A percentile compares a stretch with the other conserved stretches of the same genome.
Conservation (phyloP, 768 basidiomycete species). For the Mycena venus region DNA sequence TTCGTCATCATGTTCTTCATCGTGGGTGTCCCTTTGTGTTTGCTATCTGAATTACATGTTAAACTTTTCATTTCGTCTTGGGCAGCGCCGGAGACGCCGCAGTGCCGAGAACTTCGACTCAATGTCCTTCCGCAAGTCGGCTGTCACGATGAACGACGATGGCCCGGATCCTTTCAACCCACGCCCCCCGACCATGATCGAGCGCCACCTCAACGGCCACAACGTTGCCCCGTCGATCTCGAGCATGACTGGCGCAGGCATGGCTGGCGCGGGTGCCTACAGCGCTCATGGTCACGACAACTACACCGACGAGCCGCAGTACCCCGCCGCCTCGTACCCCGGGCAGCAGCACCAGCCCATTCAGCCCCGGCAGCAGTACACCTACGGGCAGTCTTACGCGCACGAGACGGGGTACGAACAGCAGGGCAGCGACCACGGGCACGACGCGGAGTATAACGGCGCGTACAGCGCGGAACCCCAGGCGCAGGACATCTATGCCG, state of each 20-base stretch:
- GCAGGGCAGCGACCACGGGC: constrained; percentile 44
- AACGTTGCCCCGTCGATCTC: constrained; percentile 44
- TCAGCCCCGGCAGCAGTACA: constrained; percentile 55
- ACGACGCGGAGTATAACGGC: constrained; percentile 47
- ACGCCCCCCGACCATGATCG: constrained; percentile 46
- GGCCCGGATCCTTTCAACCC: constrained; percentile 30
- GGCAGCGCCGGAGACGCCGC: constrained; percentile 55
- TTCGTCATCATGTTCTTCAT: constrained; percentile 56
- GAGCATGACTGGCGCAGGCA: constrained; percentile 43
- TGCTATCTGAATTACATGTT: neutral
- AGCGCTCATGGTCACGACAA: constrained; percentile 58
- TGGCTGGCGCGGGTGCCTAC: constrained; percentile 58
- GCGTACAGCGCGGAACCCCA: constrained; percentile 59
- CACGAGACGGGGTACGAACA: constrained; percentile 22
- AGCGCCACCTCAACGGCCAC: constrained; percentile 40
- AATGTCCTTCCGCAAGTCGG: constrained; percentile 41
- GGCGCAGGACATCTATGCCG: constrained; percentile 52
- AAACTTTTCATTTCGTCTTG: neutral
- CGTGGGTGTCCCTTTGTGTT: constrained; percentile 42
- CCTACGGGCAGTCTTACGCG: constrained; percentile 51
- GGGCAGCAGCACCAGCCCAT: constrained; percentile 21
- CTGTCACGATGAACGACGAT: constrained; percentile 30
- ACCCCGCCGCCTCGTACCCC: neutral
- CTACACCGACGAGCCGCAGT: constrained; percentile 3
- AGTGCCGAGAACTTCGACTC: constrained; percentile 54